A percentile compares a stretch with the other conserved stretches of the same genome.
Conservation (phyloP, 495 filamentous ascomycete species). For the Astrocystis sublimbata region DNA sequence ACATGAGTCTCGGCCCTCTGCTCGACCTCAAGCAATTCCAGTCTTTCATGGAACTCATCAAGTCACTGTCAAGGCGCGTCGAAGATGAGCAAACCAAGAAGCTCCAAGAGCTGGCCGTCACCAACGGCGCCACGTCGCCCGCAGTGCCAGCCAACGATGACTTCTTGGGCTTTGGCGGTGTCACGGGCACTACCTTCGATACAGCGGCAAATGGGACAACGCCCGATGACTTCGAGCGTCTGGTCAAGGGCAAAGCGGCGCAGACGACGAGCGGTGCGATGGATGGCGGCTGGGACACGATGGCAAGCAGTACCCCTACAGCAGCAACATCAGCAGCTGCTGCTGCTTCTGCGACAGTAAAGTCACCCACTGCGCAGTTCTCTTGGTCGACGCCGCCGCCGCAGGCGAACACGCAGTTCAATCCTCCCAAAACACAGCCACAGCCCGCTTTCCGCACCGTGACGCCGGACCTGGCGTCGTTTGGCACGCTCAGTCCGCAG, state of each 20-base stretch:
- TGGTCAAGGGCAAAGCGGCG: constrained; percentile 69
- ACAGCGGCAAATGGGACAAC: constrained; percentile 52
- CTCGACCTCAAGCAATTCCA: constrained; percentile 86
- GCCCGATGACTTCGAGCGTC: constrained; percentile 76
- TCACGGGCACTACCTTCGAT: constrained; percentile 50
- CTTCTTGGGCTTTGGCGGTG: constrained; percentile 59
- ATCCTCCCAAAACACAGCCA: constrained; percentile 42
- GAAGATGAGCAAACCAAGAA: constrained; percentile 88
- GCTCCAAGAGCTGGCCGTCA: constrained; percentile 73
- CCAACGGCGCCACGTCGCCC: constrained; percentile 34
- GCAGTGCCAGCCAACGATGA: constrained; percentile 47
- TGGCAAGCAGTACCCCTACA: too few species aligned
- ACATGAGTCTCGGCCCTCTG: constrained; percentile 85
- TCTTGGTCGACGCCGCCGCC: constrained; percentile 60
- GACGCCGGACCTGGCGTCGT: constrained; percentile 54
- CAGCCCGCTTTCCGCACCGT: constrained; percentile 55
- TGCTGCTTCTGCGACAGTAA: constrained; percentile 27
- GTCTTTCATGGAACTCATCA: constrained; percentile 83
- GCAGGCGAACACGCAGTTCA: constrained; percentile 32
- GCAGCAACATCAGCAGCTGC: constrained; percentile 28
- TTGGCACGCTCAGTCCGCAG: constrained; percentile 51
- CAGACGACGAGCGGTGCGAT: constrained; percentile 32
- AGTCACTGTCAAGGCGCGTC: constrained; percentile 71
- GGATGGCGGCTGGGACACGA: constrained; percentile 51
- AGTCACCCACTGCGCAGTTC: constrained; percentile 48